Conservation (phyloP, 192 early-diverging fungal genomes). For the Linnemannia zychae region DNA sequence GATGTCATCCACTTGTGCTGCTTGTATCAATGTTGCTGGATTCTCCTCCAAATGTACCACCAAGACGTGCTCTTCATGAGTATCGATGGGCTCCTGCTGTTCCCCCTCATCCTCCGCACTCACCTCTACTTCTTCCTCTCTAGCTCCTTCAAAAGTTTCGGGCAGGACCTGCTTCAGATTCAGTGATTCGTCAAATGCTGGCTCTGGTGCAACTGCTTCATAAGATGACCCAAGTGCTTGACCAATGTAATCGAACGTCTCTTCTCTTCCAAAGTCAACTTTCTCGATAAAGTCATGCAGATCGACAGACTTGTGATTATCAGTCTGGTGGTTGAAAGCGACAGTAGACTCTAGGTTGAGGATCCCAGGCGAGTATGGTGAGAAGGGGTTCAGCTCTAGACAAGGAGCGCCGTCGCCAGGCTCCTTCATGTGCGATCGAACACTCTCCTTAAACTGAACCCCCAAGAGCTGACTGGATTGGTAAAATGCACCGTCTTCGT, state of each 20-base stretch:
- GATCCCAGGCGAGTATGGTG: constrained; percentile 37
- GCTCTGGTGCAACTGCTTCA: neutral
- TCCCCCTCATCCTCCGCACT: neutral
- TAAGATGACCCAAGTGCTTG: neutral
- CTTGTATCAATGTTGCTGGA: neutral
- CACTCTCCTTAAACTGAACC: neutral
- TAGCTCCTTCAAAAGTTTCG: neutral
- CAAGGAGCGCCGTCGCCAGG: constrained; percentile 4
- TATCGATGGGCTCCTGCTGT: neutral
- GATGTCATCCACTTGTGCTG: neutral
- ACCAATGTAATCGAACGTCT: neutral
- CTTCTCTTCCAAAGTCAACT: neutral
- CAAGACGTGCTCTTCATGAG: neutral
- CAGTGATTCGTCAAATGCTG: neutral
- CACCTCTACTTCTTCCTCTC: neutral
- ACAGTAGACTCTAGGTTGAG: neutral
- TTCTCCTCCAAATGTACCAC: neutral
- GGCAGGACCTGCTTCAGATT: neutral
- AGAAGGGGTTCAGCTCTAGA: constrained; percentile 25
- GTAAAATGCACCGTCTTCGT: neutral
- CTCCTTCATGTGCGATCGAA: neutral
- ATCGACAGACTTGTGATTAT: constrained; percentile 6
- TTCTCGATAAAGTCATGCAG: constrained; percentile 23
- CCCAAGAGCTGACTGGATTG: neutral
- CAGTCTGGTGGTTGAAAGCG: neutral